Percentiles rank a stretch among this genome's conserved stretches.
These are phyloP conservation scores for Solanum appendiculatum DNA, from an alignment of 257 asterid genomes.

Conservation along the genomic window DNA sequence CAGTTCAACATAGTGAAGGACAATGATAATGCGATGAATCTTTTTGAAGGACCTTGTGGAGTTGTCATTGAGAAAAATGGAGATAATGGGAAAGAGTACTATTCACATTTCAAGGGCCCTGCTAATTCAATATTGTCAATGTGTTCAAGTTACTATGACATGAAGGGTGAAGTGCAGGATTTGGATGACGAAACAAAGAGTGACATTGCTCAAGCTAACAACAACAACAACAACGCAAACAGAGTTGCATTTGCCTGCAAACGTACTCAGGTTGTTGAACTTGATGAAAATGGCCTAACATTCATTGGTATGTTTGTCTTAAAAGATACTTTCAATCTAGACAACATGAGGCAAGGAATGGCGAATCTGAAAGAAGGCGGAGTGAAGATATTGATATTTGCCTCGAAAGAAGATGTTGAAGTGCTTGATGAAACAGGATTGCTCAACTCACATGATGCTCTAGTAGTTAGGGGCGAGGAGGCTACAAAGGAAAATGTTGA, in stretches of 20 bases:
- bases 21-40: not conserved
- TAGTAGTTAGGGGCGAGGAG: conserved; percentile 6
- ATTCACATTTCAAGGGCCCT: conserved; percentile 14
- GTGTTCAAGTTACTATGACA: conserved; percentile 18
- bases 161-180: not conserved
- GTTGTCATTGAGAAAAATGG: conserved; percentile 5
- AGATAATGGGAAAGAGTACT: not conserved
- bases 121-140: not conserved
- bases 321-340: not conserved
- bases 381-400: conserved; percentile 14
- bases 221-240: not conserved
- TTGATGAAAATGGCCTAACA: not conserved
- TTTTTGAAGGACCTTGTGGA: not conserved
- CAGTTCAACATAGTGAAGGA: not conserved
- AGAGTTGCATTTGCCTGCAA: conserved; percentile 20
- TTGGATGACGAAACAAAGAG: not conserved
- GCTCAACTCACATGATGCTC: not conserved
- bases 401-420: conserved; percentile 10
- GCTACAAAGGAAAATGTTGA: conserved; percentile 1
- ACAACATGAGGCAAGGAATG: not conserved
- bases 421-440: conserved; percentile 11
- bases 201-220: not conserved
- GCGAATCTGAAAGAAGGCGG: conserved; percentile 1
- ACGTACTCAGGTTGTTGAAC: not conserved
- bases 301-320: conserved; percentile 18